These are phyloP conservation scores for Neurospora intermedia DNA, from an alignment of 495 filamentous ascomycete species.

Conservation along the genomic window DNA sequence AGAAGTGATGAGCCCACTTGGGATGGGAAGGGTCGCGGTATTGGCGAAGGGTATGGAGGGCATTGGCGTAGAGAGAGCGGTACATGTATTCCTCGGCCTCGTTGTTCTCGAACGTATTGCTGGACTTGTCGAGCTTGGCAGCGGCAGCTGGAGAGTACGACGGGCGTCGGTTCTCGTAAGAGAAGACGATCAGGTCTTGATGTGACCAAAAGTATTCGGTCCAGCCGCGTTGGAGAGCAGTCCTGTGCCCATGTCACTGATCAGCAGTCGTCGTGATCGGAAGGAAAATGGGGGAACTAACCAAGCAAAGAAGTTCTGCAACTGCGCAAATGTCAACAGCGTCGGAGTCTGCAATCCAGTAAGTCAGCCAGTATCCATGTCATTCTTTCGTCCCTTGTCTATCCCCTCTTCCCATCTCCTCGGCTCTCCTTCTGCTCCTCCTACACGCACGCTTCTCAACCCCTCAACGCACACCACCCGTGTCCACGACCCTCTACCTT, in stretches of 20 bases:
- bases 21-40: conserved; percentile 14
- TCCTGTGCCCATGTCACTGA: conserved; percentile 21
- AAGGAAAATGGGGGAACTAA: background rate
- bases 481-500: background rate
- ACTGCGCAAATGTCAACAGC: conserved; percentile 48
- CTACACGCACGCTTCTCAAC: background rate
- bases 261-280: background rate
- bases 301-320: conserved; percentile 49
- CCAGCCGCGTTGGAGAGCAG: conserved; percentile 34
- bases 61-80: conserved; percentile 39
- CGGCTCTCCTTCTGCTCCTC: background rate
- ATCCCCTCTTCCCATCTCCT: background rate
- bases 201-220: conserved; percentile 50
- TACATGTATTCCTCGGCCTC: conserved; percentile 3
- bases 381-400: background rate
- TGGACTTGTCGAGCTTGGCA: background rate
- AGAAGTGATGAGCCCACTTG: conserved; percentile 45
- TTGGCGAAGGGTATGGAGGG: conserved; percentile 30
- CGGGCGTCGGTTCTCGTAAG: conserved; percentile 21
- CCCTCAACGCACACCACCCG: background rate
- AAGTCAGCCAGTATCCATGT: background rate
- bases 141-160: background rate
- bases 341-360: conserved; percentile 35
- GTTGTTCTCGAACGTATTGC: conserved; percentile 13
- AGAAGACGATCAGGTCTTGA: conserved; percentile 46